Conservation (phyloP, 768 basidiomycete genomes). For the Mycena floridula region DNA sequence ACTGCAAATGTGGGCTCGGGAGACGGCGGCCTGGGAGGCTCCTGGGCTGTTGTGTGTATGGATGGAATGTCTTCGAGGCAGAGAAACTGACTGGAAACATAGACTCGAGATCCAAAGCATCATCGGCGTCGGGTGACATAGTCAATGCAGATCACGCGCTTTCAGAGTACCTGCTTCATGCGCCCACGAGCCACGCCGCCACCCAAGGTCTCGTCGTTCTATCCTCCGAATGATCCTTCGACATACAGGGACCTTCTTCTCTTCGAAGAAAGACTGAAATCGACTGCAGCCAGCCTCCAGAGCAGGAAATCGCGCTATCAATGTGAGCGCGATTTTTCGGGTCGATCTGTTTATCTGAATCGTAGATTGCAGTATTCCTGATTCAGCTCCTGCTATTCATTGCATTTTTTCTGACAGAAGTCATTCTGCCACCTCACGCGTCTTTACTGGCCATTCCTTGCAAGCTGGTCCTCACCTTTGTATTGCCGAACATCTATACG, state of each 20-base stretch:
- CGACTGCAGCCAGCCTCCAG: constrained; percentile 78
- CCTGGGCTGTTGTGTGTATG: constrained; percentile 30
- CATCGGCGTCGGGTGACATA: constrained; percentile 18
- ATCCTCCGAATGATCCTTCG: constrained; percentile 65
- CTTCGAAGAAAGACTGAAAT: constrained; percentile 96
- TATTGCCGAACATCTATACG: constrained; percentile 47
- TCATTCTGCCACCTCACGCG: constrained; percentile 57
- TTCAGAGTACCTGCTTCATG: neutral
- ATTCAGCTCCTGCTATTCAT: constrained; percentile 61
- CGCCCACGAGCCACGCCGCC: constrained; percentile 30
- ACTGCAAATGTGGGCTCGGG: constrained; percentile 52
- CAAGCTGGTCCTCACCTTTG: constrained; percentile 37
- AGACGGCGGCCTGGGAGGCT: constrained; percentile 60
- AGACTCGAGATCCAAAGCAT: constrained; percentile 29
- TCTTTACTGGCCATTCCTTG: constrained; percentile 64
- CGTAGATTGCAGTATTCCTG: constrained; percentile 57
- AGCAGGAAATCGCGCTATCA: constrained; percentile 79
- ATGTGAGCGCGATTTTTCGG: constrained; percentile 37
- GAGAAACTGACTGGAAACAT: constrained; percentile 44
- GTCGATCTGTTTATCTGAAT: constrained; percentile 10
- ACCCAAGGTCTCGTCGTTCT: constrained; percentile 26
- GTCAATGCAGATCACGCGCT: too few relatives aligned
- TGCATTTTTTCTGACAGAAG: constrained; percentile 67
- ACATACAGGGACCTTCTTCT: constrained; percentile 86
- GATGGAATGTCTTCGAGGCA: constrained; percentile 3